Base-by-base conservation (phyloP, 129 eudicot species). In the Tanacetum coccineum region DNA sequence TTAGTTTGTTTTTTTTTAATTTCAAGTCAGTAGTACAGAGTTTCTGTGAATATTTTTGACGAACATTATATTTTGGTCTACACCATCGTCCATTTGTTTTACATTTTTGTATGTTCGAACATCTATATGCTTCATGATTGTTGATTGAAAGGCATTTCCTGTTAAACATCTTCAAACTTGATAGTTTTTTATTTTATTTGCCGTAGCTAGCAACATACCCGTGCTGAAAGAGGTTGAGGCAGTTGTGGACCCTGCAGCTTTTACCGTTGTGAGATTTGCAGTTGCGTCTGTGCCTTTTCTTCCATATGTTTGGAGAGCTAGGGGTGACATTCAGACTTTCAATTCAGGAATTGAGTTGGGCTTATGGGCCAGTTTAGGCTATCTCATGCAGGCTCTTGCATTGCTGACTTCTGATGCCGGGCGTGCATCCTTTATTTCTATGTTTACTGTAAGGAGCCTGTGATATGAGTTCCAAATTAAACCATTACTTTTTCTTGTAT, bases 191-290 rank as follows among this genome's bases (percentile, higher is more conserved):
- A 32, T 64, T 39, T 58, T 17, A 61, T 64, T 13, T 21, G 70
- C n/a, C n/a, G 69, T 70, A 89, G 96, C 96, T 53, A 89, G 96
- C 76, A 80, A 86, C 80, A n/a, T 86, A 86, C 75, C 86, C 96
- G n/a, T 21, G 87, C 86, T 86, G 58, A 89, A 89, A 73, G 90
- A 83, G 77, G 90, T 86, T 48, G 95, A 86, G 80, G 84, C 87
- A 18, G 68, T 81, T 4, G 67, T 78, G 70, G 96, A 89, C 74
- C 96, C 96, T 0, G 87, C 84, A 59, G 81, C 88, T 66, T 89
- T 89, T 77, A 83, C 86, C 45, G 86, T 78, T 13, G 70, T 86
- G 52, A 82, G 96, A 80, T 89, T 89, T 75, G 62, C 84, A 19
- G 64, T 84, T 46, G 59, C 95, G 45, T 86, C 96, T 69, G 67